phyloP scores from a whole-genome alignment of 768 basidiomycete genomes.

The Suillus alpinus region DNA sequence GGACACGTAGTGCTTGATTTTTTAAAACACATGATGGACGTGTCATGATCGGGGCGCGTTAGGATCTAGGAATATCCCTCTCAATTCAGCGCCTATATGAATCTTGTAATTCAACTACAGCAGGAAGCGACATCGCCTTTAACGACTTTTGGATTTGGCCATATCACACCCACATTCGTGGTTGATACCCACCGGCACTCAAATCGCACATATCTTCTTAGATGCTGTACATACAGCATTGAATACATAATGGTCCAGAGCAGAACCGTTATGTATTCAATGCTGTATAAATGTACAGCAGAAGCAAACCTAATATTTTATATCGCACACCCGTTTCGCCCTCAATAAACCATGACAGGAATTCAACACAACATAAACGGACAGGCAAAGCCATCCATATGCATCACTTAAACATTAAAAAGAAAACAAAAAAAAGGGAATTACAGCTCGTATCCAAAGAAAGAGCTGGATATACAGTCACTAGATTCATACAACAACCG shows the following conservation, averaged over 20 bases:
- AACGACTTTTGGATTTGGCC: neutral
- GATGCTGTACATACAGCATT: no score
- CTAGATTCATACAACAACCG: neutral
- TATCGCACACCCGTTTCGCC: no score
- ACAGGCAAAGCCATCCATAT: neutral
- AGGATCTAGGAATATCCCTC: no score
- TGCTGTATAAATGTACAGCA: neutral
- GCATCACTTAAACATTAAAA: neutral
- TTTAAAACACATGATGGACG: no score
- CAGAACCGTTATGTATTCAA: neutral
- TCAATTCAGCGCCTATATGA: neutral
- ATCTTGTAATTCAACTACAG: neutral
- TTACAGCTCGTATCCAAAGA: neutral
- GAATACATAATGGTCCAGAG: no score
- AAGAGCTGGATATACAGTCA: neutral
- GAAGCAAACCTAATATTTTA: no score
- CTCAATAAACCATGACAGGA: neutral
- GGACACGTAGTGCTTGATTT: no score
- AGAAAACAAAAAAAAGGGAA: neutral
- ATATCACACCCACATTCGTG: neutral
- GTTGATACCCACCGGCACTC: no score
- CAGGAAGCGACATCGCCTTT: neutral
- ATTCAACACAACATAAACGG: neutral
- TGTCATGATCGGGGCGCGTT: no score
- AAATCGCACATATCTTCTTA: neutral